These are phyloP conservation scores for Backusella australiensis DNA, from an alignment of 192 early-diverging fungal genomes.

Conservation along the genomic window DNA sequence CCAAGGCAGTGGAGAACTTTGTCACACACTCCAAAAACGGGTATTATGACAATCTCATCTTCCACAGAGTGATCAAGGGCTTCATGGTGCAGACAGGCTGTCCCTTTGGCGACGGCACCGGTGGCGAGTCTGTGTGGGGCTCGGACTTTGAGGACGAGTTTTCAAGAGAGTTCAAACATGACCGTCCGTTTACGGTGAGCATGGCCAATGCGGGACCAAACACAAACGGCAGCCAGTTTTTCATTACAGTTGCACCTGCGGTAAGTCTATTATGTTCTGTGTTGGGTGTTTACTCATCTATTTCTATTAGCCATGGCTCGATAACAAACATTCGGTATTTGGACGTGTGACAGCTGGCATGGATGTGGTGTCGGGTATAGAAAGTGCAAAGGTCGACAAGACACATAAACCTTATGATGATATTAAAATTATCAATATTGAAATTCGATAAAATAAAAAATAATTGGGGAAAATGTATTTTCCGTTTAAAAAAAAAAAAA, in stretches of 20 bases:
- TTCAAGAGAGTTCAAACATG: conserved; percentile 72
- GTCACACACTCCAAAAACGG: conserved; percentile 79
- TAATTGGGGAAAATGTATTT: not conserved
- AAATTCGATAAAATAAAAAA: conserved; percentile 53
- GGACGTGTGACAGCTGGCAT: conserved; percentile 86
- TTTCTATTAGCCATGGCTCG: conserved; percentile 81
- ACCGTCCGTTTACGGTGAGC: conserved; percentile 86
- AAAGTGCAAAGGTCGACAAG: conserved; percentile 79
- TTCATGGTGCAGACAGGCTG: conserved; percentile 99
- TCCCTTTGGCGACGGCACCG: conserved; percentile 89
- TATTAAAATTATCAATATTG: conserved; percentile 75
- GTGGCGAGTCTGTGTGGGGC: conserved; percentile 92
- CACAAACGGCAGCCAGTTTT: conserved; percentile 95
- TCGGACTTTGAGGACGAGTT: conserved; percentile 95
- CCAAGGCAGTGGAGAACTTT: conserved; percentile 96
- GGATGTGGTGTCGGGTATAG: conserved; percentile 91
- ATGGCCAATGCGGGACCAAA: conserved; percentile 94
- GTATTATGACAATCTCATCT: conserved; percentile 91
- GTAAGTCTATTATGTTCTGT: conserved; percentile 46
- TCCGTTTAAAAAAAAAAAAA: not conserved
- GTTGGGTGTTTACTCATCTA: not conserved
- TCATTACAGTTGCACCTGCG: conserved; percentile 89
- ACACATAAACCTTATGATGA: conserved; percentile 88
- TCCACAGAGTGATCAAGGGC: conserved; percentile 95
- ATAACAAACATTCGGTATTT: conserved; percentile 97